Evolutionary conservation across 1,284 basidiomycete genomes (phyloP).

Genomic region (Ceratorhiza oryzae-sativae): DNA sequence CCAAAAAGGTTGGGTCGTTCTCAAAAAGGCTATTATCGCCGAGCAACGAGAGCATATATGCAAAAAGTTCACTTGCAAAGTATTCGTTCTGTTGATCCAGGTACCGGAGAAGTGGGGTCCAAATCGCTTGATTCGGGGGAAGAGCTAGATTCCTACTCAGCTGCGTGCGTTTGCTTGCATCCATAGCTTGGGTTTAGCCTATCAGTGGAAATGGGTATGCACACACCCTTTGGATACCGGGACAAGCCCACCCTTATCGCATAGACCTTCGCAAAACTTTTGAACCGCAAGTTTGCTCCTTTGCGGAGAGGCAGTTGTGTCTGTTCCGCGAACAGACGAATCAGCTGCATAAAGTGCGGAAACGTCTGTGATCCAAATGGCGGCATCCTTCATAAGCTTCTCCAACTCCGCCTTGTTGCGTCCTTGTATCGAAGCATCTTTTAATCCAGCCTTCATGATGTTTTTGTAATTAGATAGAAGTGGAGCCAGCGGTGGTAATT

Average conservation of each 20-base stretch:
- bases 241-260: slow-evolving; percentile 72
- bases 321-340: slow-evolving; percentile 46
- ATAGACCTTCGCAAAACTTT: slow-evolving; percentile 65
- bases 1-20: slow-evolving; percentile 58
- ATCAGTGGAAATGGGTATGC: not conserved
- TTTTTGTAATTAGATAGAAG: slow-evolving; percentile 73
- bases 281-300: slow-evolving; percentile 67
- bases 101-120: slow-evolving; percentile 73
- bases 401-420: slow-evolving; percentile 61
- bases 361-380: slow-evolving; percentile 77
- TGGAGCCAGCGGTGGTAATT: slow-evolving; percentile 62
- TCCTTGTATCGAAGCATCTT: slow-evolving; percentile 66
- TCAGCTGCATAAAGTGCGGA: slow-evolving; percentile 59
- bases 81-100: slow-evolving; percentile 64
- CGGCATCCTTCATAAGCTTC: slow-evolving; percentile 61
- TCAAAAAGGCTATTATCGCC: slow-evolving; percentile 31
- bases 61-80: slow-evolving; percentile 62
- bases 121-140: slow-evolving; percentile 65
- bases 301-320: slow-evolving; percentile 48
- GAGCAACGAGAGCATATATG: slow-evolving; percentile 55
- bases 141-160: slow-evolving; percentile 58
- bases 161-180: slow-evolving; percentile 66
- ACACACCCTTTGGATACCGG: slow-evolving; percentile 80
- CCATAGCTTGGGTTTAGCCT: slow-evolving; percentile 22
- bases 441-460: slow-evolving; percentile 64